Evolutionary conservation across 495 filamentous ascomycete genomes (phyloP), one percentile per base, ranked within the genome.

Genomic region (Peziza echinospora): DNA sequence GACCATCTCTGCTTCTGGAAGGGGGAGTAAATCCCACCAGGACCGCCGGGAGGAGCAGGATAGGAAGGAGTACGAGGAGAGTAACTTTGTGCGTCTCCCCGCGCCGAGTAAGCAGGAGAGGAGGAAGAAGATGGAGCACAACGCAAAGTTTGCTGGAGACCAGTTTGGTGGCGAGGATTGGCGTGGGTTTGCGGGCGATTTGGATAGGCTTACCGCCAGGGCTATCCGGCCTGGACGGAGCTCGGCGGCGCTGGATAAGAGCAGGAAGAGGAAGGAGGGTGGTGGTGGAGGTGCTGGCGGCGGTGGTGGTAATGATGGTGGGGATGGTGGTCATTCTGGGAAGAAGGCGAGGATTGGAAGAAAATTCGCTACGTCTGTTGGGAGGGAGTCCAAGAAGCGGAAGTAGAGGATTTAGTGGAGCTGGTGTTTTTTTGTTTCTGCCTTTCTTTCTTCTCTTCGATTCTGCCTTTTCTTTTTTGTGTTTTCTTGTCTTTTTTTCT

Each of bases 91-190:
- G 19, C 72, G 86, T 45, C 66, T 94, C 55, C 83, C 83, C 16
- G 77, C 75, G 60, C 71, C 78, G 55, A 79, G 75, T 60, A 87
- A 85, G 70, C 83, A 82, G 66, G 80, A 87, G 19, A 48, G 21
- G 30, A 37, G 30, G 30, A 17, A 37, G 30, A 7, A 17, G 30
- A 2, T 37, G 30, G 13, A 11, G 13, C n/a, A n/a, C 59, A n/a
- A n/a, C n/a, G n/a, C 64, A 26, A 65, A 66, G 10, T 71, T 74
- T 51, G 67, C 65, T 41, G 71, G 69, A 53, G 67, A 65, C 23
- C 65, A 67, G 46, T 89, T 77, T 63, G 84, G 82, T 43, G 84
- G 84, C 17, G 85, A 91, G 58, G 84, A 91, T 51, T 86, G 82
- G 78, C 70, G 71, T 39, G 75, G 75, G 3, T 71, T 92, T 11